Evolutionary conservation across 192 early-diverging fungal species (phyloP).

Genomic region (Umbelopsis sp.): DNA sequence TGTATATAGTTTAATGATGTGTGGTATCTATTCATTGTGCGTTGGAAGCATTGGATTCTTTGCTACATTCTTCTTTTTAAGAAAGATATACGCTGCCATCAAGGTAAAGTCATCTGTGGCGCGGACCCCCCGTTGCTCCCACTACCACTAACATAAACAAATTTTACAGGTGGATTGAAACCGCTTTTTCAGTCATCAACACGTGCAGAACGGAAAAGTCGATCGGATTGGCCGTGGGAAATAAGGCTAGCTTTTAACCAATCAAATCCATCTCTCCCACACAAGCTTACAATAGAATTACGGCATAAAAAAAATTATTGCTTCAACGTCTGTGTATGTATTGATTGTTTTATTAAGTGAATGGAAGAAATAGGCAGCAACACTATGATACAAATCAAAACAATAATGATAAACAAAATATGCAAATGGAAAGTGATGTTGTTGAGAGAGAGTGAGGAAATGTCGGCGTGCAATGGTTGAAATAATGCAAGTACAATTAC

Average conservation of each 20-base stretch:
- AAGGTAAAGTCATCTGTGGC: constrained; percentile 60
- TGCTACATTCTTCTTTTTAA: constrained; percentile 67
- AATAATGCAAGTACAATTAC: background rate
- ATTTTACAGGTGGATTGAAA: constrained; percentile 35
- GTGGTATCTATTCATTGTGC: constrained; percentile 64
- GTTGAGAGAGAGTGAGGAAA: background rate
- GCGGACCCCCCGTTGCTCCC: too few relatives aligned
- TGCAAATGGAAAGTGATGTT: background rate
- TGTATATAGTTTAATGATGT: constrained; percentile 67
- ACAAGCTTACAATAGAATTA: background rate
- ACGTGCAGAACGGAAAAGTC: constrained; percentile 14
- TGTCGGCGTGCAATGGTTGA: background rate
- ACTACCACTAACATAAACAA: background rate
- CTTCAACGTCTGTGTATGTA: too few relatives aligned
- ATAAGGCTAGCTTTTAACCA: background rate
- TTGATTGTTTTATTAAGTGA: background rate
- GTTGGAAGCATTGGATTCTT: constrained; percentile 75
- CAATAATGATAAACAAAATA: background rate
- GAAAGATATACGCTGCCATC: constrained; percentile 70
- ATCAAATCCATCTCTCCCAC: background rate
- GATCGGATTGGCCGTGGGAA: background rate
- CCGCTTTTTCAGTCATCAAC: background rate
- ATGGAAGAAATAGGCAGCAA: background rate
- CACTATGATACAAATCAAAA: background rate
- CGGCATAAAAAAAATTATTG: too few relatives aligned